phyloP scores from a whole-genome alignment of 2,329 filamentous ascomycete genomes.

The Apiospora malaysiana region DNA sequence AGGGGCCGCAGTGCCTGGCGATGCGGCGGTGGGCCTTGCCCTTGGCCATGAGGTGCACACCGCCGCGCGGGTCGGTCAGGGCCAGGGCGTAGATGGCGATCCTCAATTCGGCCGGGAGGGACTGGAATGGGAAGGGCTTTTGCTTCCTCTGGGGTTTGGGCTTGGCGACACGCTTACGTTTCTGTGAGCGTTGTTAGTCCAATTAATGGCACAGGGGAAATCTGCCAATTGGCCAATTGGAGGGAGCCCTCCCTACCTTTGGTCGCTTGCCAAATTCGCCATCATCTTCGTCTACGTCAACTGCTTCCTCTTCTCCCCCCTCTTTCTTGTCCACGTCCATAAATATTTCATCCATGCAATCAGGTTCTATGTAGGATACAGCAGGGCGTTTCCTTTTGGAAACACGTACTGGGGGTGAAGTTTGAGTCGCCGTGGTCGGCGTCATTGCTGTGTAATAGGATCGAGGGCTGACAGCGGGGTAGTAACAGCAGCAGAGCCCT shows the following conservation, averaged over 20 bases:
- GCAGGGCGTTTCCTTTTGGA: not conserved
- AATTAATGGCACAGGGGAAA: not conserved
- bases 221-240: not conserved
- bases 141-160: not conserved
- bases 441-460: not conserved
- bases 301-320: not conserved
- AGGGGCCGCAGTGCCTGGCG: not conserved
- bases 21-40: not conserved
- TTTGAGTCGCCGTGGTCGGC: not conserved
- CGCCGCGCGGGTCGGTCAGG: not conserved
- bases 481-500: not conserved
- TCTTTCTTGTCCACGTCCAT: not conserved
- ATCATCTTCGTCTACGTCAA: not conserved
- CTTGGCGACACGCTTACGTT: not conserved
- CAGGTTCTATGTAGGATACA: not conserved
- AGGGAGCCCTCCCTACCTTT: not conserved
- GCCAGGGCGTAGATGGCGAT: constrained; percentile 1
- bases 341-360: not conserved
- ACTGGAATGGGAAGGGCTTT: constrained; percentile 18
- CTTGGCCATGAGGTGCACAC: not conserved
- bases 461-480: not conserved
- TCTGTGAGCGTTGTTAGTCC: not conserved
- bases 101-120: not conserved
- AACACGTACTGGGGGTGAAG: not conserved
- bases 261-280: not conserved